Percentiles rank a stretch among this genome's conserved stretches.
Evolutionary conservation across 257 asterid genomes (phyloP).

Genomic region (Catharanthus roseus): DNA sequence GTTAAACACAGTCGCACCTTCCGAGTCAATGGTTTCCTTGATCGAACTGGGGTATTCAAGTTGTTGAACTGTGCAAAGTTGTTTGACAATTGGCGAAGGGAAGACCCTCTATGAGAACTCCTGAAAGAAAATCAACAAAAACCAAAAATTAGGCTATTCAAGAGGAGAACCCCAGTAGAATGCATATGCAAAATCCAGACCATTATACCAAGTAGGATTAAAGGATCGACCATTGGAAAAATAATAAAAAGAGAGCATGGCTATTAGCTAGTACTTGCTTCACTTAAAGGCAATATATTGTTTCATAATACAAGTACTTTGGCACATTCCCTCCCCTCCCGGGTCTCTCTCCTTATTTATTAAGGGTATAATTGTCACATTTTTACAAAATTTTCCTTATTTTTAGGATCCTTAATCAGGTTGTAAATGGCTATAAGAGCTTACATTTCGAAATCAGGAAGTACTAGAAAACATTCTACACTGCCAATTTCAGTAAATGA

Average conservation of each 20-base stretch:
- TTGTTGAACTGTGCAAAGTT: constrained; percentile 83
- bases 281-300: no score
- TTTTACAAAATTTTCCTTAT: no score
- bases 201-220: background rate
- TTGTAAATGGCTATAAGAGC: no score
- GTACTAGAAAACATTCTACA: background rate
- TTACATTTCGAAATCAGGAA: no score
- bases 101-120: constrained; percentile 46
- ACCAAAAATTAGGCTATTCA: background rate
- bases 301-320: no score
- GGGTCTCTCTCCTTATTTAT: no score
- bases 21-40: constrained; percentile 81
- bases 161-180: background rate
- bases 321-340: no score
- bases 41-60: constrained; percentile 53
- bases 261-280: no score
- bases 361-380: no score
- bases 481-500: background rate
- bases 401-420: no score
- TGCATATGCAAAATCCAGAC: background rate
- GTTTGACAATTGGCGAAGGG: constrained; percentile 84
- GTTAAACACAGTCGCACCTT: constrained; percentile 41
- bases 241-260: background rate
- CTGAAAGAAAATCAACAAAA: constrained; percentile 27
- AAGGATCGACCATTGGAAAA: background rate